Base-by-base conservation (phyloP, 2,329 filamentous ascomycete genomes). In the Pestalotiopsis sp. region DNA sequence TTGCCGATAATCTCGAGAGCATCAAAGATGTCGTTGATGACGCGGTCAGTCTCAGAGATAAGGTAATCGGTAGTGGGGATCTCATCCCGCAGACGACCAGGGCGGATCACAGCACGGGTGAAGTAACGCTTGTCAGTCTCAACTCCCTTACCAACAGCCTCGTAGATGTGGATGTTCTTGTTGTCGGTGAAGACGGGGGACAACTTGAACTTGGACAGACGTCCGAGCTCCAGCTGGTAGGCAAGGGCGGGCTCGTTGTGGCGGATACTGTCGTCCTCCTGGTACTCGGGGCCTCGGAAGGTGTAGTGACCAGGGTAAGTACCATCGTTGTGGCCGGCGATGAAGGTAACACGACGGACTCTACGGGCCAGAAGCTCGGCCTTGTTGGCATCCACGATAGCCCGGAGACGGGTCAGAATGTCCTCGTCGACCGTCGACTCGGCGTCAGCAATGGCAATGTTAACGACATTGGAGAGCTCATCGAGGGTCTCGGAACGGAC, bases 91-190 rank as follows among this genome's bases (percentile, higher is more conserved):
- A 99, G 91, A 78, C 95, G 93, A 63, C 96, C 96, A 71, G 96
- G 94, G 75, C 96, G 91, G 73, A 99, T 97, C 62, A 98, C 93
- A 70, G 95, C 95, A 81, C 96, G 94, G 64, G 96, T 96, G 81
- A 99, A 99, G 88, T 98, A 99, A 74, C 96, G 92, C 90, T 98
- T 98, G 83, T 99, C 96, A 68, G 93, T 95, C 79, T 98, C 95
- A 52, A 95, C 92, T 64, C 93, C 93, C 86, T 98, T 99, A 78
- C 96, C 96, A 76, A 97, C 86, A 73, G 93, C 96, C 86, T 98
- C 95, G 83, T 98, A 99, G 70, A 99, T 95, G 85, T 99, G 96
- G 73, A 99, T 98, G 83, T 97, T 98, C 79, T 97, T 93, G 87
- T 99, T 99, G 83, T 98, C 95, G 0, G 96, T 98, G 84, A 99